Conservation (phyloP, 2,329 filamentous ascomycete genomes). For the Fusarium sulawesiense region DNA sequence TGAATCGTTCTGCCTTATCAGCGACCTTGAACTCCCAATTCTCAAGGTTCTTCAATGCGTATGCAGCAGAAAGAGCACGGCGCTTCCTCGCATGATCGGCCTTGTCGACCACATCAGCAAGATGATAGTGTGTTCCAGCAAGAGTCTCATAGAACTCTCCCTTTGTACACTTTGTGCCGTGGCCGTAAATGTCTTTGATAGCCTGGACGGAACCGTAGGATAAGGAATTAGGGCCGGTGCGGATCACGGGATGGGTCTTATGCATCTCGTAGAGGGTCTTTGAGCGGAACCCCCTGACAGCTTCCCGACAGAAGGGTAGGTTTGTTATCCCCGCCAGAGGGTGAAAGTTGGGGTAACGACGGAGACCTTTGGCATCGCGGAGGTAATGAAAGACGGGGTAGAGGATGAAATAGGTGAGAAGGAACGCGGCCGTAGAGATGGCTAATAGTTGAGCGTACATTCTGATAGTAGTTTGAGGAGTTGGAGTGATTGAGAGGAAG, state of each 20-base stretch:
- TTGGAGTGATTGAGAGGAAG: not conserved
- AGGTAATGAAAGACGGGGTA: conserved; percentile 33
- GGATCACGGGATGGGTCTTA: conserved; percentile 52
- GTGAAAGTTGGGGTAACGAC: conserved; percentile 41
- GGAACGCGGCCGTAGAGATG: conserved; percentile 3
- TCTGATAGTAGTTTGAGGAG: not conserved
- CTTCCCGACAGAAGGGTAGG: conserved; percentile 35
- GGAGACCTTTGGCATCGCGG: conserved; percentile 53
- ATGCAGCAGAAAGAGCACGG: conserved; percentile 61
- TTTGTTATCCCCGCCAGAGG: conserved; percentile 40
- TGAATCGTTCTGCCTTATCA: conserved; percentile 60
- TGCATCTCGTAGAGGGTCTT: conserved; percentile 61
- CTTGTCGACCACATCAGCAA: conserved; percentile 65
- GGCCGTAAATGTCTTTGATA: conserved; percentile 54
- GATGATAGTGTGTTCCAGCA: conserved; percentile 61
- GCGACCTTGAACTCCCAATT: conserved; percentile 66
- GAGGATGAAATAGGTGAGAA: conserved; percentile 34
- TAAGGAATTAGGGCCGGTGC: conserved; percentile 45
- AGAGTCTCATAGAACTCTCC: conserved; percentile 59
- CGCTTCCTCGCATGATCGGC: conserved; percentile 63
- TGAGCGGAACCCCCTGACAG: conserved; percentile 54
- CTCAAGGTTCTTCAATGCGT: conserved; percentile 65
- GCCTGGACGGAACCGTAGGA: conserved; percentile 41
- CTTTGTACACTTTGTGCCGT: conserved; percentile 62
- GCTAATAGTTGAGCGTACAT: conserved; percentile 38